Base-by-base conservation (phyloP, 305 asterid species). In the Stenogyne calaminthoides region DNA sequence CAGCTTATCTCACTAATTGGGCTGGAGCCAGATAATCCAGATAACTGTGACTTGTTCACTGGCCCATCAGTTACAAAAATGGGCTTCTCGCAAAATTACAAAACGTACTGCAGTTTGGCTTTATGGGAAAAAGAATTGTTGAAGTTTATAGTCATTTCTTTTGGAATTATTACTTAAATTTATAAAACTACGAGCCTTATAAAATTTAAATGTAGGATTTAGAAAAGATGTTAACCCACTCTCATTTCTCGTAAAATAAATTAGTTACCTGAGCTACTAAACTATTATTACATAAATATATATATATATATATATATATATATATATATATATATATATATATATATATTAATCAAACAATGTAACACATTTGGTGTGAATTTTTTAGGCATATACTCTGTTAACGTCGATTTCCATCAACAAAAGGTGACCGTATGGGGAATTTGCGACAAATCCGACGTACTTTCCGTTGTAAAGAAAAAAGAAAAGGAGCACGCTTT, bases 361-460 rank as follows among this genome's bases (percentile, higher is more conserved):
- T n/a, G 12, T 10, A 46, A 46, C 52, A 54, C 59, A 5, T 3
- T 7, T 44, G 7, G 18, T 46, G 8, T 3, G 14, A 34, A 37
- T 47, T 14, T 40, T 7, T 6, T 75, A 93, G 95, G 98, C 1
- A 93, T 93, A 78, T 91, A 91, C 67, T 89, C 97, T 0, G 90
- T 89, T 7, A 87, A 83, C 7, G 95, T 89, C 59, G 85, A 89
- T 66, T 89, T 67, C 40, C 52, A 73, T 22, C 77, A 85, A 68
- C 98, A 93, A 44, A 88, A 86, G 51, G 96, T 93, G 77, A 89
- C 86, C 0, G 96, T 93, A 0, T 93, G 97, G 98, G 97, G 98
- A 58, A 93, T 93, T 63, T 93, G 97, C 82, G 88, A 93, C 84
- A 91, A 89, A 60, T 19, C 66, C 39, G 95, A 87, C 27, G 84